Percentiles rank a stretch among this genome's conserved stretches.
Conservation (phyloP, 176 grass and related monocot genomes). For the Ananas comosus region DNA sequence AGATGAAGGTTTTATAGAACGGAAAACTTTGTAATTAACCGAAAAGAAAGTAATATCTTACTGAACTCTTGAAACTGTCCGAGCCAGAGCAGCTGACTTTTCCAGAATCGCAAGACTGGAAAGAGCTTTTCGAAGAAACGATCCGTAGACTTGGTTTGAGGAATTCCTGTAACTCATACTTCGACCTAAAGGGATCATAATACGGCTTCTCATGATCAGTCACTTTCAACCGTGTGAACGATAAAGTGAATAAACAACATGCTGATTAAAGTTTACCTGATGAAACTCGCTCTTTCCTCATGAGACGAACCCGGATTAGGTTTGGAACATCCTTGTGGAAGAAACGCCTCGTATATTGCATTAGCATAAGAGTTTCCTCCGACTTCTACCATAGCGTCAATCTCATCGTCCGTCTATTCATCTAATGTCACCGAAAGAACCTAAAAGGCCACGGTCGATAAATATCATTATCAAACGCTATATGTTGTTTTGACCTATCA, state of each 20-base stretch:
- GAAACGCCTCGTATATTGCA: constrained; percentile 75
- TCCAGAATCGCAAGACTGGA: constrained; percentile 12
- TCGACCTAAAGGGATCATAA: constrained; percentile 42
- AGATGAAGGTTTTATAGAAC: no score
- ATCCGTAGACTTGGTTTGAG: constrained; percentile 71
- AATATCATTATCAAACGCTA: no score
- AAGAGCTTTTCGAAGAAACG: constrained; percentile 42
- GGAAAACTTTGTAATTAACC: no score
- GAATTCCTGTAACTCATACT: constrained; percentile 78
- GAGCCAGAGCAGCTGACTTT: constrained; percentile 28
- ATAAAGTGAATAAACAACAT: background rate
- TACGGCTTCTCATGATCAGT: constrained; percentile 1
- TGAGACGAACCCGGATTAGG: constrained; percentile 44
- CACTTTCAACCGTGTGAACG: background rate
- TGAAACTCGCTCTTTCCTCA: constrained; percentile 56
- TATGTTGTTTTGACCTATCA: no score
- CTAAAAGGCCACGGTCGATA: constrained; percentile 15
- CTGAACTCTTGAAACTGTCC: constrained; percentile 46
- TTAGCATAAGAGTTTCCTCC: constrained; percentile 84
- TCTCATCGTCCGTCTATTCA: constrained; percentile 63
- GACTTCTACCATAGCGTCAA: constrained; percentile 66
- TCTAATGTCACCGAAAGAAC: constrained; percentile 64
- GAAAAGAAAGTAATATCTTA: constrained; percentile 12
- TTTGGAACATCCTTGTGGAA: constrained; percentile 50
- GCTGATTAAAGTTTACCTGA: constrained; percentile 30